A percentile compares a stretch with the other conserved stretches of the same genome.
phyloP scores from a whole-genome alignment of 2,329 filamentous ascomycete species.

The Cercospora zeina region DNA sequence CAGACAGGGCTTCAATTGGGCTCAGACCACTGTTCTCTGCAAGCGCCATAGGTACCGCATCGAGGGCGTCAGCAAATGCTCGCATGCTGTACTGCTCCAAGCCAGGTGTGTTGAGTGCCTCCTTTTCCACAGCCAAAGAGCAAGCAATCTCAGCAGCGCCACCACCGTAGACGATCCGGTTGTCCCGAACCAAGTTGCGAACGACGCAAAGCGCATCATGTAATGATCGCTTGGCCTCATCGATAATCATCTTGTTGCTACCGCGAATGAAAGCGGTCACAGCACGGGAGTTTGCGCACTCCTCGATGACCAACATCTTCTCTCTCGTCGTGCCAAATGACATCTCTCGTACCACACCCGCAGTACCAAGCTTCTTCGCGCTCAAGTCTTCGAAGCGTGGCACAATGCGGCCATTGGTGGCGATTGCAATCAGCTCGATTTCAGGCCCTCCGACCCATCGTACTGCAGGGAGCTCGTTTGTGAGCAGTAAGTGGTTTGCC shows the following conservation, averaged over 20 bases:
- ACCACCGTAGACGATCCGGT: constrained; percentile 95
- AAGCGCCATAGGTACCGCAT: constrained; percentile 89
- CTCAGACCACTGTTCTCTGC: constrained; percentile 96
- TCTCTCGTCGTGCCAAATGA: constrained; percentile 95
- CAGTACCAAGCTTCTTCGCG: constrained; percentile 83
- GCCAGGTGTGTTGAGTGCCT: constrained; percentile 85
- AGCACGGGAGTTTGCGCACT: constrained; percentile 95
- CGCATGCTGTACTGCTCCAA: constrained; percentile 99
- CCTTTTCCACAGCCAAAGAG: constrained; percentile 92
- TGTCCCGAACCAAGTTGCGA: constrained; percentile 91
- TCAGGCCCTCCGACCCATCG: constrained; percentile 98
- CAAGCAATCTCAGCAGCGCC: constrained; percentile 97
- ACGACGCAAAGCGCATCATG: constrained; percentile 98
- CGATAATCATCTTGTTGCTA: constrained; percentile 99
- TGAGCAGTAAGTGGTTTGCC: constrained; percentile 93
- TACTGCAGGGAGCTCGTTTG: constrained; percentile 93
- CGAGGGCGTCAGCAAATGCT: constrained; percentile 91
- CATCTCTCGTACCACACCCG: constrained; percentile 91
- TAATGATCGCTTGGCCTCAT: constrained; percentile 95
- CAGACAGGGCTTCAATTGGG: constrained; percentile 91
- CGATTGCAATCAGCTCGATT: constrained; percentile 97
- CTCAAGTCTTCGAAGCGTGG: constrained; percentile 94
- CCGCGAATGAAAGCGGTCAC: constrained; percentile 96
- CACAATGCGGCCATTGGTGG: constrained; percentile 96
- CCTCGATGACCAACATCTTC: constrained; percentile 99